Evolutionary conservation across 148 eudicot genomes (phyloP).

Genomic region (Rhododendron mucronatum): DNA sequence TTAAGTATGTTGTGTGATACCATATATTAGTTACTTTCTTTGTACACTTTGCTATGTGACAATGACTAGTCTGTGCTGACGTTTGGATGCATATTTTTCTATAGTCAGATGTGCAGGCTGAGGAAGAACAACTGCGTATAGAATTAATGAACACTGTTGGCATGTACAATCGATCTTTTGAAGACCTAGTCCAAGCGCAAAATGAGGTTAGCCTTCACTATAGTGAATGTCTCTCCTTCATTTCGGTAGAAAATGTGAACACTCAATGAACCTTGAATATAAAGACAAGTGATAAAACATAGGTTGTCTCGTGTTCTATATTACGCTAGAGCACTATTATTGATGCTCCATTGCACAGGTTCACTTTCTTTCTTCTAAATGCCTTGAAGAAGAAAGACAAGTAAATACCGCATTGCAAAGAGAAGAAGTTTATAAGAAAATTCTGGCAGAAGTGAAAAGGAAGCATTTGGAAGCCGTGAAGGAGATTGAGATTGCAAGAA

Average conservation of each 20-base stretch:
- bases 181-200: conserved; percentile 64
- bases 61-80: neutral
- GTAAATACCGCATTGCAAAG: conserved; percentile 58
- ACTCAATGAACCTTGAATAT: conserved; percentile 1
- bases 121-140: conserved; percentile 50
- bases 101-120: conserved; percentile 57
- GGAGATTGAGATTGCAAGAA: conserved; percentile 56
- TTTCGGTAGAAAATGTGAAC: neutral
- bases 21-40: too few species aligned
- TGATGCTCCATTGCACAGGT: conserved; percentile 40
- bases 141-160: conserved; percentile 53
- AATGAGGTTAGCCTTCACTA: conserved; percentile 39
- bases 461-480: conserved; percentile 57
- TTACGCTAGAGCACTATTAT: neutral
- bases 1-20: too few species aligned
- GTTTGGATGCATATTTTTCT: conserved; percentile 1
- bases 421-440: conserved; percentile 54
- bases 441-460: conserved; percentile 50
- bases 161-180: conserved; percentile 70
- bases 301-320: neutral
- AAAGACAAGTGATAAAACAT: neutral
- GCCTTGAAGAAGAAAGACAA: conserved; percentile 53
- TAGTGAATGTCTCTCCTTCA: neutral
- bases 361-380: conserved; percentile 49
- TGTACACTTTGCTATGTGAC: too few species aligned